These are phyloP conservation scores for Vicia faba DNA, from an alignment of 306 rosid genomes.

Conservation along the genomic window DNA sequence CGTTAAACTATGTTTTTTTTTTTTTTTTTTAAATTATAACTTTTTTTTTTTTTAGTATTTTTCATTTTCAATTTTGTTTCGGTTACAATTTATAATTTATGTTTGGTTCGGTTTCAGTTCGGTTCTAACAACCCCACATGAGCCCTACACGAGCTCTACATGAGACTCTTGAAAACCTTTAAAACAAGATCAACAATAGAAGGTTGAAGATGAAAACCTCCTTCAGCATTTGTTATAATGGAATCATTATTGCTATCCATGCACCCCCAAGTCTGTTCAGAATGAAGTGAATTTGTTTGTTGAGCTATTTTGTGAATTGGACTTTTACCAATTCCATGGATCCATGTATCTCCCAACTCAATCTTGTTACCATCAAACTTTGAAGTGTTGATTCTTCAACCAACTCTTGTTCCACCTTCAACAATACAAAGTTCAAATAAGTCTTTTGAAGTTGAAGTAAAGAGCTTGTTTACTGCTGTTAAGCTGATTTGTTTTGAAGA, in stretches of 20 bases:
- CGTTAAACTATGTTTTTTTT: too few relatives aligned
- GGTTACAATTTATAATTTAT: too few relatives aligned
- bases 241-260: slow-evolving; percentile 75
- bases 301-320: slow-evolving; percentile 80
- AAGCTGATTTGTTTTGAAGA: slow-evolving; percentile 35
- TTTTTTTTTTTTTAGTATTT: too few relatives aligned
- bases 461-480: slow-evolving; percentile 84
- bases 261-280: slow-evolving; percentile 92
- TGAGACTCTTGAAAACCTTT: slow-evolving; percentile 58
- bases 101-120: too few relatives aligned
- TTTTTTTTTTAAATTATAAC: too few relatives aligned
- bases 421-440: slow-evolving; percentile 75
- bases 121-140: too few relatives aligned
- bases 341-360: slow-evolving; percentile 99
- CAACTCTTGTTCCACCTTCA: slow-evolving; percentile 85
- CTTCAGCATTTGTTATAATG: slow-evolving; percentile 72
- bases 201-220: slow-evolving; percentile 58
- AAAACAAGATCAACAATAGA: slow-evolving; percentile 64
- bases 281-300: slow-evolving; percentile 68
- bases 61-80: too few relatives aligned
- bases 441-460: slow-evolving; percentile 53
- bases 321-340: slow-evolving; percentile 92
- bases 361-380: slow-evolving; percentile 90
- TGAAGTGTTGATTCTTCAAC: slow-evolving; percentile 88
- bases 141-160: too few relatives aligned